phyloP scores from a whole-genome alignment of 2,329 filamentous ascomycete genomes.

The Fusarium algeriense region DNA sequence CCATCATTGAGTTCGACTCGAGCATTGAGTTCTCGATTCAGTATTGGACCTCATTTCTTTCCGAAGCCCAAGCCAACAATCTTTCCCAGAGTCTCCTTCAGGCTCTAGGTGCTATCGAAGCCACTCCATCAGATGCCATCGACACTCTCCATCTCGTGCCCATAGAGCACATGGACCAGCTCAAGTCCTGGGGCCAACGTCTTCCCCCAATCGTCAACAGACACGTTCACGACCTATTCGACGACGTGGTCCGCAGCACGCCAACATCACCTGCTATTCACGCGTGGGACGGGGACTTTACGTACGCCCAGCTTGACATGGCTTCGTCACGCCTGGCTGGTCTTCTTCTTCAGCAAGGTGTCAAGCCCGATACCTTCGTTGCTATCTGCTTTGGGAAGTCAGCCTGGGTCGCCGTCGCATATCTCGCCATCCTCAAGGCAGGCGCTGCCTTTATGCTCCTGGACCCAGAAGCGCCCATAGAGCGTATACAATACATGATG shows the following conservation, averaged over 20 bases:
- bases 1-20: not conserved
- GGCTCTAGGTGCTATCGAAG: not conserved
- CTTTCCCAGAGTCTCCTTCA: not conserved
- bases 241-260: not conserved
- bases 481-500: constrained; percentile 6
- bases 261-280: not conserved
- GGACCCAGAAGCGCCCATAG: constrained; percentile 6
- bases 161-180: not conserved
- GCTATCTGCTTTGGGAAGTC: constrained; percentile 14
- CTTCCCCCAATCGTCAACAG: not conserved
- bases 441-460: constrained; percentile 8
- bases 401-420: constrained; percentile 2
- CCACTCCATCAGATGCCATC: not conserved
- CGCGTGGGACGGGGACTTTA: constrained; percentile 10
- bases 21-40: not conserved
- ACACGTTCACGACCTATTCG: not conserved
- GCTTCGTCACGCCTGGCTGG: not conserved
- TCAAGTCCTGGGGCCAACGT: not conserved
- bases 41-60: constrained; percentile 3
- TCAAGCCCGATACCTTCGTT: constrained; percentile 2
- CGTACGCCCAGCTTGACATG: constrained; percentile 7
- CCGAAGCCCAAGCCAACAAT: not conserved
- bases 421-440: constrained; percentile 15
- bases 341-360: not conserved
- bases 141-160: not conserved